phyloP scores from a whole-genome alignment of 192 early-diverging fungal species.

The Coemansia biformis region DNA sequence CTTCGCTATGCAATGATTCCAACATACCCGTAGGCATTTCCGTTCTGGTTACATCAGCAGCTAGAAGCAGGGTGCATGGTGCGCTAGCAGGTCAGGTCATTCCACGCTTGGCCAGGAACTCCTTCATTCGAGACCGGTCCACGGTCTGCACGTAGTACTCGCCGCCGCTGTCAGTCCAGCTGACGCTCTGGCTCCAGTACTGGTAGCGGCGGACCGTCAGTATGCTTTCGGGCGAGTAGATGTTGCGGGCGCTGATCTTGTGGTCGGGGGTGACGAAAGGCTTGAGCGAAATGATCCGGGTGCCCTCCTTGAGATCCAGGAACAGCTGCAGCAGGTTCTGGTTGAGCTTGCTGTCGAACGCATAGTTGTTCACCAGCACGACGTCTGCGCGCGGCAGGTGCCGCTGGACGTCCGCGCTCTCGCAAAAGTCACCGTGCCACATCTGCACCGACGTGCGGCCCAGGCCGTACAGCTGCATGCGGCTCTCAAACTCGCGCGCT shows the following conservation, averaged over 20 bases:
- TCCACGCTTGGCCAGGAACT: slow-evolving; percentile 24
- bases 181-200: slow-evolving; percentile 68
- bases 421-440: slow-evolving; percentile 81
- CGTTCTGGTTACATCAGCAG: no score
- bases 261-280: slow-evolving; percentile 76
- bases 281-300: slow-evolving; percentile 78
- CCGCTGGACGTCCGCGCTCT: slow-evolving; percentile 59
- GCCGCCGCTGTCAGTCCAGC: slow-evolving; percentile 76
- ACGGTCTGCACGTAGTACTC: slow-evolving; percentile 76
- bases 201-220: slow-evolving; percentile 59
- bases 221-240: slow-evolving; percentile 66
- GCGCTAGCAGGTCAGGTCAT: slow-evolving; percentile 4
- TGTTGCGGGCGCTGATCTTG: slow-evolving; percentile 68
- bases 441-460: slow-evolving; percentile 60
- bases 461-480: slow-evolving; percentile 68
- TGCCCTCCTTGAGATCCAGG: slow-evolving; percentile 84
- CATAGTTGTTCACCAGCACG: slow-evolving; percentile 95
- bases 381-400: slow-evolving; percentile 81
- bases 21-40: no score
- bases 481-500: slow-evolving; percentile 73
- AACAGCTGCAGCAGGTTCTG: slow-evolving; percentile 78
- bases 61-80: no score
- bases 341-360: slow-evolving; percentile 81
- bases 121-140: slow-evolving; percentile 53
- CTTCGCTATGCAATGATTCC: no score